phyloP scores from a whole-genome alignment of 129 eudicot genomes.

The Pulicaria dysenterica region DNA sequence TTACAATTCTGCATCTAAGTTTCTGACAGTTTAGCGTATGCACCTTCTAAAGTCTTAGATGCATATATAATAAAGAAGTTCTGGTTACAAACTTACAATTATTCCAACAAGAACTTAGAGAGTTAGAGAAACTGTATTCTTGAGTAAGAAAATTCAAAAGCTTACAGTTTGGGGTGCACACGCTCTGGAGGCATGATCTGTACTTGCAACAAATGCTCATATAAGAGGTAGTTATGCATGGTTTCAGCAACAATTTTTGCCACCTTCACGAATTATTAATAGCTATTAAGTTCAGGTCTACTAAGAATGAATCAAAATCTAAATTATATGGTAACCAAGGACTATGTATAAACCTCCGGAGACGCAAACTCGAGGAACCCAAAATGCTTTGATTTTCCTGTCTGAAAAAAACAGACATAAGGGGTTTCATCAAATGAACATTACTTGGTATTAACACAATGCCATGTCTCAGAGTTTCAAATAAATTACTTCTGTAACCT shows the following conservation, averaged over 20 bases:
- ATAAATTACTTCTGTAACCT: not conserved
- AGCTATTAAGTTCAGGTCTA: conserved; percentile 1
- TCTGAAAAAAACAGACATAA: conserved; percentile 44
- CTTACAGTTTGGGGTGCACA: conserved; percentile 90
- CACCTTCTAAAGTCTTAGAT: not conserved
- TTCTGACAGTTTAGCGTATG: not conserved
- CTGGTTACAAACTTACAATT: not conserved
- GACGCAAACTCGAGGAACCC: conserved; percentile 92
- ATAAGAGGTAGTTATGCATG: conserved; percentile 91
- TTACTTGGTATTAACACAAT: not conserved
- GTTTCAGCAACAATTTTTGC: conserved; percentile 92
- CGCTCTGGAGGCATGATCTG: conserved; percentile 73
- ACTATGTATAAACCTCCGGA: conserved; percentile 62
- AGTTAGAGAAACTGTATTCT: not conserved
- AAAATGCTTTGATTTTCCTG: conserved; percentile 93
- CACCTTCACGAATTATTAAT: conserved; percentile 47
- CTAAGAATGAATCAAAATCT: not conserved
- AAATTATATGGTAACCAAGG: not conserved
- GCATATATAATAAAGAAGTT: not conserved
- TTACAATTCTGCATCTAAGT: not conserved
- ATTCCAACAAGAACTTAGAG: not conserved
- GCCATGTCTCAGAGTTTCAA: not conserved
- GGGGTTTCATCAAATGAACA: not conserved
- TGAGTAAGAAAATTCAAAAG: not conserved
- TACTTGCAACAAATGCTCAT: conserved; percentile 93